Evolutionary conservation across 2,329 filamentous ascomycete species (phyloP).

Genomic region (Aspergillus vadensis): DNA sequence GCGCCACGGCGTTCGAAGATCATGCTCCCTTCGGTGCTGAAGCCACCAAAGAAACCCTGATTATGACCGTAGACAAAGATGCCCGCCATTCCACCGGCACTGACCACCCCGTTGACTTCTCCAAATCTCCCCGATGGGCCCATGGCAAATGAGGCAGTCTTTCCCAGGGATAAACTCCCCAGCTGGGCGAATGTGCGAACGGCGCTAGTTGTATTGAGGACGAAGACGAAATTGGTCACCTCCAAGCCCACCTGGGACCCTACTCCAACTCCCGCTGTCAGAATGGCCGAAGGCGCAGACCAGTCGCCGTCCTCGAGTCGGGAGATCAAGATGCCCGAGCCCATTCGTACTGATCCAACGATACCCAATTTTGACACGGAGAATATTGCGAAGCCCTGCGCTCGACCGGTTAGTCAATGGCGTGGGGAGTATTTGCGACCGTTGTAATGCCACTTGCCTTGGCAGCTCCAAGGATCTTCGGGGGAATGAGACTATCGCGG

Average conservation of each 20-base stretch:
- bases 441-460: conserved; percentile 61
- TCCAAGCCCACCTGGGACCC: conserved; percentile 52
- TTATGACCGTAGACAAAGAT: conserved; percentile 97
- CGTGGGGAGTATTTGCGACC: neutral
- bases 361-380: conserved; percentile 50
- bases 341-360: conserved; percentile 48
- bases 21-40: conserved; percentile 84
- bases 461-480: conserved; percentile 79
- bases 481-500: conserved; percentile 92
- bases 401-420: neutral
- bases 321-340: conserved; percentile 50
- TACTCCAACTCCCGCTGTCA: conserved; percentile 46
- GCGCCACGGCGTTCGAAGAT: conserved; percentile 91
- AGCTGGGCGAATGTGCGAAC: conserved; percentile 89
- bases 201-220: conserved; percentile 83
- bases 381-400: conserved; percentile 50
- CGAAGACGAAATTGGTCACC: conserved; percentile 78
- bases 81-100: conserved; percentile 77
- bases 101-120: conserved; percentile 88
- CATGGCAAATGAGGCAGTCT: conserved; percentile 90
- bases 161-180: conserved; percentile 84
- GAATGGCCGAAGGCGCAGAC: conserved; percentile 51
- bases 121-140: conserved; percentile 91
- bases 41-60: conserved; percentile 91
- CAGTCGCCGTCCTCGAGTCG: conserved; percentile 49